phyloP scores from a whole-genome alignment of 108 stramenopile species.

The Nannochloropsis gaditana region DNA sequence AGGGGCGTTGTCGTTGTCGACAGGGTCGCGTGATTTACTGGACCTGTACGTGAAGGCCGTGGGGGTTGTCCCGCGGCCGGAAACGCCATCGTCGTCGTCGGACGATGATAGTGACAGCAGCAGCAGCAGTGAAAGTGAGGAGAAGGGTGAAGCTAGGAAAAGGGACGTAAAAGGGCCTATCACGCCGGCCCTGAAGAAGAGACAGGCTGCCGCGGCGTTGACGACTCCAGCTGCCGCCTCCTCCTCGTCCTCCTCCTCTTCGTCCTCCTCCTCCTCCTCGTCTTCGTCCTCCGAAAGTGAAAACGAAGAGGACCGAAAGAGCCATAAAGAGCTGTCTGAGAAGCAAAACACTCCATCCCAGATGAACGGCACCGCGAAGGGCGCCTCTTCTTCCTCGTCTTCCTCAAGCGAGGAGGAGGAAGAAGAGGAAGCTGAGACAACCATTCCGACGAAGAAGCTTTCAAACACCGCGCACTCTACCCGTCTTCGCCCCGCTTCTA shows the following conservation, averaged over 20 bases:
- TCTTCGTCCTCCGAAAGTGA: slow-evolving; percentile 16
- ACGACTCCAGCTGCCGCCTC: neutral
- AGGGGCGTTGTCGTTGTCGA: neutral
- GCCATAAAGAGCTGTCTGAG: neutral
- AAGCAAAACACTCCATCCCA: neutral
- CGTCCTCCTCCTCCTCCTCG: slow-evolving; percentile 14
- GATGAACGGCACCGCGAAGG: neutral
- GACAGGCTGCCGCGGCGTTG: neutral
- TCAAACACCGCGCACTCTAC: no score
- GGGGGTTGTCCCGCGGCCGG: neutral
- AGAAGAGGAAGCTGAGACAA: neutral
- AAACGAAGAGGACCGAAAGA: neutral
- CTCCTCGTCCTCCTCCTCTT: neutral
- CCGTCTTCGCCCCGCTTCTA: no score
- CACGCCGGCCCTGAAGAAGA: neutral
- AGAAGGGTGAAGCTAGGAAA: neutral
- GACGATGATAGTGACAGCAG: neutral
- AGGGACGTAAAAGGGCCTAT: neutral
- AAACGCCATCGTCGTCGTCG: neutral
- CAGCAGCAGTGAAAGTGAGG: neutral
- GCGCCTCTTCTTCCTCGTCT: neutral
- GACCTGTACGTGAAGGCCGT: neutral
- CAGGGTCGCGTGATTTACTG: neutral
- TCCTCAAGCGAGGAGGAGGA: neutral
- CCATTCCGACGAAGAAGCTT: neutral